Evolutionary conservation across 768 basidiomycete species (phyloP).

Genomic region (Gloeopeniophorella convolvens): DNA sequence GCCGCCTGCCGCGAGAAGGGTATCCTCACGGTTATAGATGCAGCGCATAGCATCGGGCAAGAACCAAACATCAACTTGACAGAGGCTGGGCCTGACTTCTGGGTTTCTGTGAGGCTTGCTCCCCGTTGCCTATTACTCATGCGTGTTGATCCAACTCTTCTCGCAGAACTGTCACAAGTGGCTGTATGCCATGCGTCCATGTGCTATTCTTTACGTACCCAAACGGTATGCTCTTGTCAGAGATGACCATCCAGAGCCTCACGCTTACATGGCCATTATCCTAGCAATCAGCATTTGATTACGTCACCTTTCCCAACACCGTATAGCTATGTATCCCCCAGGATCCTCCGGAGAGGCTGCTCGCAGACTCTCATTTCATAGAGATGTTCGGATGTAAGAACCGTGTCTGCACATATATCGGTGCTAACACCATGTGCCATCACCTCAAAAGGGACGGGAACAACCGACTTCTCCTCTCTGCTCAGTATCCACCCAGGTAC

Average conservation of each 20-base stretch:
- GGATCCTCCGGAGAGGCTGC: conserved; percentile 27
- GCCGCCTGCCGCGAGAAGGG: conserved; percentile 53
- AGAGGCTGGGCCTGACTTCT: conserved; percentile 60
- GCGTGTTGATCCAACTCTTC: neutral
- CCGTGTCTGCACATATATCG: no score
- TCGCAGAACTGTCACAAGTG: conserved; percentile 78
- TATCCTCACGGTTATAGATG: conserved; percentile 66
- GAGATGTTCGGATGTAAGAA: no score
- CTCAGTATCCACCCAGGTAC: conserved; percentile 49
- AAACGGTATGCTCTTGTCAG: conserved; percentile 44
- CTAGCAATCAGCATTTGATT: conserved; percentile 60
- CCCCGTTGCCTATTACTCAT: neutral
- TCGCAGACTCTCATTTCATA: no score
- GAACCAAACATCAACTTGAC: conserved; percentile 53
- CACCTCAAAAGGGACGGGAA: no score
- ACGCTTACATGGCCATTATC: neutral
- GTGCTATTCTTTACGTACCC: conserved; percentile 69
- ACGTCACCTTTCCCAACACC: conserved; percentile 53
- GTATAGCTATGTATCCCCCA: conserved; percentile 42
- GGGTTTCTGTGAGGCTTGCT: conserved; percentile 51
- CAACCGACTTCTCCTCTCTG: no score
- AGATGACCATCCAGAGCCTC: no score
- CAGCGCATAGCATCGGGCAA: conserved; percentile 72
- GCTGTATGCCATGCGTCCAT: conserved; percentile 63
- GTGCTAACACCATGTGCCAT: no score